Evolutionary conservation across 2,329 filamentous ascomycete genomes (phyloP).

Genomic region (Botrytis cinerea): DNA sequence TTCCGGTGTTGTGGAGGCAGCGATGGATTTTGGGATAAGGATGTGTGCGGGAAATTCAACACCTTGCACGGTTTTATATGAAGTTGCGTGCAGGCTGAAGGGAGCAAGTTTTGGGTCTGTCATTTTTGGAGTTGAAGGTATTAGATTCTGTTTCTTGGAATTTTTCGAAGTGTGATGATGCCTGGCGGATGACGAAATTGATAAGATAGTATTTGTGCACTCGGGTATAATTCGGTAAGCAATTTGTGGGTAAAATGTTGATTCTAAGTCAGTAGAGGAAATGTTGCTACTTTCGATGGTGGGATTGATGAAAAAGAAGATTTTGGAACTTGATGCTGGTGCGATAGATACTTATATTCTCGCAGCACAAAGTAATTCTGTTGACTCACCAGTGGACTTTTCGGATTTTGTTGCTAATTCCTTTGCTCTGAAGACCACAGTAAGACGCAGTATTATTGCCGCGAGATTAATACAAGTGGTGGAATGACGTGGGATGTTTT

Average conservation of each 20-base stretch:
- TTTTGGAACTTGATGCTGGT: not conserved
- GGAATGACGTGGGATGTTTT: not conserved
- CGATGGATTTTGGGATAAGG: slow-evolving; percentile 25
- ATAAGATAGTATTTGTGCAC: not conserved
- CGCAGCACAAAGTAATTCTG: rapidly evolving
- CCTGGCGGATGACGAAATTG: not conserved
- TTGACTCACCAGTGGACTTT: not conserved
- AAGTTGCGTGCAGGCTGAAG: not conserved
- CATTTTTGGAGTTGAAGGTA: not conserved
- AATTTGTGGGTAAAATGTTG: not conserved
- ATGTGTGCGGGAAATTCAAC: slow-evolving; percentile 3
- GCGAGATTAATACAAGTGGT: not conserved
- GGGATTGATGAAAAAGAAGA: not conserved
- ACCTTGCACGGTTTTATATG: slow-evolving; percentile 9
- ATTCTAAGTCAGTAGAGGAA: not conserved
- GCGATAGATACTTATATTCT: not conserved
- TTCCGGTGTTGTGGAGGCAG: not conserved
- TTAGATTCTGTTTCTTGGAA: not conserved
- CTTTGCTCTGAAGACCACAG: too few species aligned
- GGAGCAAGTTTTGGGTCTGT: not conserved
- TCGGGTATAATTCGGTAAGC: not conserved
- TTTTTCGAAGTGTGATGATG: not conserved
- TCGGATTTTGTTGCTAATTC: not conserved
- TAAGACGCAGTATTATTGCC: not conserved
- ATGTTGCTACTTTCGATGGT: not conserved